Conservation (phyloP, 2,329 filamentous ascomycete species). For the Rhynchosporium secalis region DNA sequence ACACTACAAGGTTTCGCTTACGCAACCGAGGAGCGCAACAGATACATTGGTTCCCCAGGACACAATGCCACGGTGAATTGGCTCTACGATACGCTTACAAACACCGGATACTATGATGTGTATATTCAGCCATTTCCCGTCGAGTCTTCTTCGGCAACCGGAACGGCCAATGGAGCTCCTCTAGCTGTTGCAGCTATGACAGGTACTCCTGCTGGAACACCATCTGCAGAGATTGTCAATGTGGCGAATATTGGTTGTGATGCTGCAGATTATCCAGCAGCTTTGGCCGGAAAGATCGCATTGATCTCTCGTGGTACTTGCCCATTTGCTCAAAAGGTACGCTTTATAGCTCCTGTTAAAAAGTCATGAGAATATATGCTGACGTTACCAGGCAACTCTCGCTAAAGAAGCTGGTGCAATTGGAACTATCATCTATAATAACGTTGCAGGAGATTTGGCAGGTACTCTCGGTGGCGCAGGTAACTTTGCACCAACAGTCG, state of each 20-base stretch:
- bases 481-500: slow-evolving; percentile 48
- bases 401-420: slow-evolving; percentile 68
- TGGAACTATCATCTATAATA: slow-evolving; percentile 74
- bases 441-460: slow-evolving; percentile 53
- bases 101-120: slow-evolving; percentile 29
- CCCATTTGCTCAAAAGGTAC: slow-evolving; percentile 59
- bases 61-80: slow-evolving; percentile 49
- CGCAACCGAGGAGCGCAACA: slow-evolving; percentile 21
- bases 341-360: neutral
- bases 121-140: slow-evolving; percentile 24
- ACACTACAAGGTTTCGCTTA: slow-evolving; percentile 26
- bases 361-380: neutral
- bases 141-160: slow-evolving; percentile 13
- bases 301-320: slow-evolving; percentile 70
- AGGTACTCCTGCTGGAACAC: slow-evolving; percentile 21
- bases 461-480: slow-evolving; percentile 65
- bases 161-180: slow-evolving; percentile 19
- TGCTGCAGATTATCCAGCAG: slow-evolving; percentile 58
- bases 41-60: slow-evolving; percentile 26
- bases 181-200: slow-evolving; percentile 22
- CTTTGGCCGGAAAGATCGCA: slow-evolving; percentile 64
- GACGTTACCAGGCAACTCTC: slow-evolving; percentile 53
- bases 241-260: slow-evolving; percentile 31
- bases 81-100: slow-evolving; percentile 36
- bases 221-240: slow-evolving; percentile 20